Base-by-base conservation (phyloP, 768 basidiomycete species). In the Gymnopilus dilepis region DNA sequence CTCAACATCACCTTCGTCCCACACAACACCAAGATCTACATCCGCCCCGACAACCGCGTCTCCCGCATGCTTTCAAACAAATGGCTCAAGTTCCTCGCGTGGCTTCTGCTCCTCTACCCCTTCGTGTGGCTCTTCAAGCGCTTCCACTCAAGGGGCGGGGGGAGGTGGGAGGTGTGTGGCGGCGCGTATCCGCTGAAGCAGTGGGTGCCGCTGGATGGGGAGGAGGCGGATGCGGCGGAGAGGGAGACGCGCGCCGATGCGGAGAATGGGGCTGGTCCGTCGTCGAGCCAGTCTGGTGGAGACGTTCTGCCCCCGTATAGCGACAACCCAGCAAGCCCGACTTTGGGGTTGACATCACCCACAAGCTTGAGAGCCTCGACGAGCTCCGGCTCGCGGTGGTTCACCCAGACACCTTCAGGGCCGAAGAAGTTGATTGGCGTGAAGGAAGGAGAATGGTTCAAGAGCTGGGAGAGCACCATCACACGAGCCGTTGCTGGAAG, bases 61-160 rank as follows among this genome's bases (percentile, higher is more conserved):
- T 87, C 91, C 5, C 80, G 88, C 47, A 81, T 83, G 64, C 82
- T 93, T 41, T 88, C 88, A 26, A 87, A 86, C 65, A 82, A 80
- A 62, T 93, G 89, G 86, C 73, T 94, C 68, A 87, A 86, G 65
- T 80, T 90, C 65, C 69, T 94, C 12, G 80, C 87, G 21, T 86
- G 88, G 67, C 77, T 94, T 59, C 79, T 87, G 12, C 73, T 93
- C 60, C 80, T 95, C 60, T 94, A 86, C 69, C 92, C 92, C 0
- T 86, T 92, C 72, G 81, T 94, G 63, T 94, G 91, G 92, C 73
- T 94, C 3, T 92, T 85, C 74, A 86, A 86, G 70, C 84, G 87
- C 4, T 89, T 90, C 73, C 81, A 88, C 66, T 69, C 78, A 5
- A 77, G 74, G 0, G 91, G 91, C 8, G 92, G 92, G 6, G 93